Conservation (phyloP, 2,329 filamentous ascomycete species). For the Monosporascus ibericus region DNA sequence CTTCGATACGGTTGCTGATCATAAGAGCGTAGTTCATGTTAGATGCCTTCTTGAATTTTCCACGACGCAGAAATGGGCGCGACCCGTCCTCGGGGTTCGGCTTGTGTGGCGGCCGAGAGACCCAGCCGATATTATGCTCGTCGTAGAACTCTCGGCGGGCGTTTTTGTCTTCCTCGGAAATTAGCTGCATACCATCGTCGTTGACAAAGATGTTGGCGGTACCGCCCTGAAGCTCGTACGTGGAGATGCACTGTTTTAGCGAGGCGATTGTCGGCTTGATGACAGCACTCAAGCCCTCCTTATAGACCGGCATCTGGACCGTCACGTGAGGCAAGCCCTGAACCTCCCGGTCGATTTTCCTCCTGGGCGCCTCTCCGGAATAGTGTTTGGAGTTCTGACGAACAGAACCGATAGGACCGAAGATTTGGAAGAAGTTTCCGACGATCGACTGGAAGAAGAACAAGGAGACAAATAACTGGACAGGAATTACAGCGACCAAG, state of each 20-base stretch:
- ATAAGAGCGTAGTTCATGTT: constrained; percentile 69
- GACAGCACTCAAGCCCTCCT: constrained; percentile 40
- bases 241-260: constrained; percentile 50
- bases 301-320: constrained; percentile 45
- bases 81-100: constrained; percentile 44
- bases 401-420: constrained; percentile 43
- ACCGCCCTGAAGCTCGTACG: constrained; percentile 57
- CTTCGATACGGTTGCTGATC: constrained; percentile 64
- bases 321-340: constrained; percentile 41
- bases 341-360: constrained; percentile 28
- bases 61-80: constrained; percentile 49
- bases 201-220: constrained; percentile 64
- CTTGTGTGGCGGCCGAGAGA: constrained; percentile 45
- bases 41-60: constrained; percentile 66
- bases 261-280: constrained; percentile 51
- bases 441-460: constrained; percentile 48
- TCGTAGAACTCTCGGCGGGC: constrained; percentile 49
- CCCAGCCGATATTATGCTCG: constrained; percentile 53
- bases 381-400: constrained; percentile 40
- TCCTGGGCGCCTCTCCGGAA: constrained; percentile 32
- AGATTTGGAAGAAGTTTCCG: constrained; percentile 41
- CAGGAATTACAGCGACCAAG: constrained; percentile 43
- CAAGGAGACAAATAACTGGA: constrained; percentile 50
- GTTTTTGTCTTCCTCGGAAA: constrained; percentile 42
- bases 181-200: constrained; percentile 61